Base-by-base conservation (phyloP, 805 yeast species). In the Kazachstania psychrophila region DNA sequence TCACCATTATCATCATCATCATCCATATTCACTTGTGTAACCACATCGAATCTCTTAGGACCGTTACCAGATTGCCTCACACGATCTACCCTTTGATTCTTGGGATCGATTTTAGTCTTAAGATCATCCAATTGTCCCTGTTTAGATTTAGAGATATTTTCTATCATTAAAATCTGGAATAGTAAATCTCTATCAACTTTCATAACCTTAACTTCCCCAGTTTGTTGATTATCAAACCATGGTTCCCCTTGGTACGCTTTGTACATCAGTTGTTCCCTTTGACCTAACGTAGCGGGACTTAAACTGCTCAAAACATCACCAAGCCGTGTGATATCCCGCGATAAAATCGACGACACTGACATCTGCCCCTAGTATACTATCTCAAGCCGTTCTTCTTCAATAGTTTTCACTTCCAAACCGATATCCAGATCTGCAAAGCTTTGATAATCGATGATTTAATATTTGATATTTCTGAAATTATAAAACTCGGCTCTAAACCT, bases 51-150 rank as follows among this genome's bases (percentile, higher is more conserved):
- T 45, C 24, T 36, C 33, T 44, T 44, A 11, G 49, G 44, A 13
- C 41, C 43, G 13, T 40, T 23, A n/a, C 14, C n/a, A 3, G 24
- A 25, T 19, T 19, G 11, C 2, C 51, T 28, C 29, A 78, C 54
- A 18, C 79, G 57, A 54, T 79, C 89, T 2, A 73, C 75, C 12
- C 72, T 72, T 3, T 72, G 77, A n/a, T 64, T 67, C 42, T 72
- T 75, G 2, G 77, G 74, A 47, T 79, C 77, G n/a, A 70, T 58
- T 34, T 61, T 56, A 23, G 68, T 68, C 16, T 60, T 60, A 55
- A 81, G 61, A 5, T 67, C 70, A 43, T 80, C 89, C 3, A 77
- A 48, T 43, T 73, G 75, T n/a, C 64, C 56, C 15, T 72, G 51
- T 15, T 62, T 59, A 0, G 86, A 73, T 22, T 56, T 64, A 6